Conservation (phyloP, 805 yeast genomes). For the Candida boidinii region DNA sequence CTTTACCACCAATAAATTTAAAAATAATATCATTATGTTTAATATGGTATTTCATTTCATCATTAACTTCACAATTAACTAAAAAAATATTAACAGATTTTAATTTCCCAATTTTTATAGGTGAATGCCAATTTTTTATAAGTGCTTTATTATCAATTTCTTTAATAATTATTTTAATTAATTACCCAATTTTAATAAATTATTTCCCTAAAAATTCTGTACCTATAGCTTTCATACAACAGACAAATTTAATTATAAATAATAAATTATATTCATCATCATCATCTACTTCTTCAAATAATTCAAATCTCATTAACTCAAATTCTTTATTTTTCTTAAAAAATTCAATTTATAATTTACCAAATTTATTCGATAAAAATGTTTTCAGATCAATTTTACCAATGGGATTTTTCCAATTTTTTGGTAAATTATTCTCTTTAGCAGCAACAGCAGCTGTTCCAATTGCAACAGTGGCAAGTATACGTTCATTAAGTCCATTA, state of each 20-base stretch:
- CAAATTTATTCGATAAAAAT: conserved; percentile 27
- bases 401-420: conserved; percentile 56
- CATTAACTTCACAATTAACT: conserved; percentile 58
- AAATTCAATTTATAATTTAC: too few species aligned
- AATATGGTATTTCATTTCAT: conserved; percentile 54
- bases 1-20: conserved; percentile 28
- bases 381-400: conserved; percentile 47
- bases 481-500: conserved; percentile 61
- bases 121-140: conserved; percentile 54
- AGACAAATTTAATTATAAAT: too few species aligned
- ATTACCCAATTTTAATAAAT: conserved; percentile 5
- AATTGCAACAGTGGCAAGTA: conserved; percentile 60
- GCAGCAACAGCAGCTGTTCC: conserved; percentile 60
- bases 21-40: conserved; percentile 36
- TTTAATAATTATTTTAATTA: conserved; percentile 6
- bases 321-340: too few species aligned
- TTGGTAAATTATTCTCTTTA: conserved; percentile 54
- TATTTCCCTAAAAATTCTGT: conserved; percentile 48
- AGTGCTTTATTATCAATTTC: conserved; percentile 28
- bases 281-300: too few species aligned
- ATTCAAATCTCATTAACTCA: too few species aligned
- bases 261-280: too few species aligned
- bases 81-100: conserved; percentile 45
- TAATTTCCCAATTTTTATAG: conserved; percentile 54
- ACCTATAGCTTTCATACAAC: conserved; percentile 26